These are phyloP conservation scores for Pyrenochaeta sp. DNA, from an alignment of 2,329 filamentous ascomycete species.

Conservation along the genomic window DNA sequence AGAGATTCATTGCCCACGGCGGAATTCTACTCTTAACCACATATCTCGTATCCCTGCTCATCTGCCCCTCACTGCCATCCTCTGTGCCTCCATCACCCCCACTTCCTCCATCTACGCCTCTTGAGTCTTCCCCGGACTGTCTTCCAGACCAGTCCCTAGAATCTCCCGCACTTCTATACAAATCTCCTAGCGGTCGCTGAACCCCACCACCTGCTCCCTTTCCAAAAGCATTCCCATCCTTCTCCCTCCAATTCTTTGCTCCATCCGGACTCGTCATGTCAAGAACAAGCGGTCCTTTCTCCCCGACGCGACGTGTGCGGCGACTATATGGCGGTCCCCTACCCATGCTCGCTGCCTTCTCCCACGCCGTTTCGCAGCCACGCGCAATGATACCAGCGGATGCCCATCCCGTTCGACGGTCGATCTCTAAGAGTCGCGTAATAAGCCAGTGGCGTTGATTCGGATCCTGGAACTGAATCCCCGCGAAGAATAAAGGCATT, in stretches of 20 bases:
- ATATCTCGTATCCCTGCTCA: conserved; percentile 48
- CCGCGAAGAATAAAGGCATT: conserved; percentile 87
- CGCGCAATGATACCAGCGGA: conserved; percentile 81
- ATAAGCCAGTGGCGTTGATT: conserved; percentile 81
- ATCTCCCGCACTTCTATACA: not conserved
- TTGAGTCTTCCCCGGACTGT: not conserved
- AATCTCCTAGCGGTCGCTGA: not conserved
- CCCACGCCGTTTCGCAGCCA: conserved; percentile 87
- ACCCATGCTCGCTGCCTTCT: conserved; percentile 74
- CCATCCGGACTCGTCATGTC: conserved; percentile 13
- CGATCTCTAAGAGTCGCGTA: conserved; percentile 75
- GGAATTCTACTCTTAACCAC: conserved; percentile 70
- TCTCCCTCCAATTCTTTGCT: conserved; percentile 14
- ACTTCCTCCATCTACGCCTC: not conserved
- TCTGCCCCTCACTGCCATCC: not conserved
- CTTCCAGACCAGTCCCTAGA: not conserved
- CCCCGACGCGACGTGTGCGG: conserved; percentile 28
- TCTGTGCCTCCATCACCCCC: not conserved
- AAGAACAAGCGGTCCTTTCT: conserved; percentile 33
- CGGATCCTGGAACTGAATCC: conserved; percentile 76
- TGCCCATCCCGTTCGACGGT: conserved; percentile 85
- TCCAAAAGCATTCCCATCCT: conserved; percentile 15
- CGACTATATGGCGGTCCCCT: conserved; percentile 75
- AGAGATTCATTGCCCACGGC: conserved; percentile 79
- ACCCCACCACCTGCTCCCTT: conserved; percentile 9